A percentile compares a stretch with the other conserved stretches of the same genome.
Evolutionary conservation across 352 stramenopile species (phyloP).

Genomic region (Ophiocytium majus): DNA sequence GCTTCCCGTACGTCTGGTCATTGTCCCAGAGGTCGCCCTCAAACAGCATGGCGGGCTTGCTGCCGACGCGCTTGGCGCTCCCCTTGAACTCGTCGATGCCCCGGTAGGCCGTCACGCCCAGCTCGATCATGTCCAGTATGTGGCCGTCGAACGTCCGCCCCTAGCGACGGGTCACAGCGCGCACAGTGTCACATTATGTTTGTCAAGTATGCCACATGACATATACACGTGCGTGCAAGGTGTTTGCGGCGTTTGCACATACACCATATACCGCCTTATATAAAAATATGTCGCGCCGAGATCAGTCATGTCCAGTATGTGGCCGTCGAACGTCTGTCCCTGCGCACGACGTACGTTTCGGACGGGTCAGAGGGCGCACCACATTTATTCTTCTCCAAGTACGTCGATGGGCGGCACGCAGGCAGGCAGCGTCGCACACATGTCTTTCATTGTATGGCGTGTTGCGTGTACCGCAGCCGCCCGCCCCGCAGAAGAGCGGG

Average conservation of each 20-base stretch:
- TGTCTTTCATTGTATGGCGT: too few species aligned
- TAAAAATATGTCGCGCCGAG: conserved; percentile 92
- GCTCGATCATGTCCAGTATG: conserved; percentile 96
- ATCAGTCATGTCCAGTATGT: conserved; percentile 97
- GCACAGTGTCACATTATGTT: too few species aligned
- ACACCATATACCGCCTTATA: too few species aligned
- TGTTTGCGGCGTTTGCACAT: too few species aligned
- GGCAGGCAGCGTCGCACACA: too few species aligned
- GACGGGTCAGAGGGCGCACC: neutral
- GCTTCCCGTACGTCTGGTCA: conserved; percentile 79
- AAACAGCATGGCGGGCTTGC: conserved; percentile 92
- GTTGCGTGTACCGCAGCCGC: too few species aligned
- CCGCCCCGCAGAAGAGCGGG: too few species aligned
- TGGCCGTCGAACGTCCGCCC: conserved; percentile 95
- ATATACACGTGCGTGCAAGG: too few species aligned
- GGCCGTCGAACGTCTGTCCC: conserved; percentile 93
- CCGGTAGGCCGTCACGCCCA: conserved; percentile 91
- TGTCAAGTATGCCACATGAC: too few species aligned
- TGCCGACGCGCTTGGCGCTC: conserved; percentile 78
- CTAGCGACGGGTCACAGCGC: conserved; percentile 36
- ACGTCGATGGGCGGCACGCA: too few species aligned
- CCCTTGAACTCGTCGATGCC: conserved; percentile 80
- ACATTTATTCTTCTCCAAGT: too few species aligned
- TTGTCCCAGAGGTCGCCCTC: conserved; percentile 87
- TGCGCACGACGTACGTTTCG: too few species aligned